Conservation (phyloP, 768 basidiomycete genomes). For the Sporobolomyces pararoseus region DNA sequence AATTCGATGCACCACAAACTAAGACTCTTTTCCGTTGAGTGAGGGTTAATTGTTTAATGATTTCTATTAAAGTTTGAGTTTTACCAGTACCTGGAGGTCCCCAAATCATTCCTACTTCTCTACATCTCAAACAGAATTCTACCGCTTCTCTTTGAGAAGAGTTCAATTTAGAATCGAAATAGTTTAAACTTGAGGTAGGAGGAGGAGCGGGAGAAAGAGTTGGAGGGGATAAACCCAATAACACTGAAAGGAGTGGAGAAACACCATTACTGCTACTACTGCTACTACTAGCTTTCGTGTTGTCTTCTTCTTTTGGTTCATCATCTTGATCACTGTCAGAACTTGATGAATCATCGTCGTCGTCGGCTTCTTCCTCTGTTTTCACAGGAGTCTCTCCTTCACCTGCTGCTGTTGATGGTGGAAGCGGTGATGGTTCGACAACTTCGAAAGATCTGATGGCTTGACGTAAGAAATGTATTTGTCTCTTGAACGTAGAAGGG, state of each 20-base stretch:
- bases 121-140: conserved; percentile 66
- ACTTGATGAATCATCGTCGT: too few species aligned
- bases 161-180: conserved; percentile 72
- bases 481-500: conserved; percentile 84
- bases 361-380: too few species aligned
- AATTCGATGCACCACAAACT: conserved; percentile 88
- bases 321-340: too few species aligned
- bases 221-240: conserved; percentile 62
- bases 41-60: conserved; percentile 70
- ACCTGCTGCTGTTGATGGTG: background rate
- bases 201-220: background rate
- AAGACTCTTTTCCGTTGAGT: conserved; percentile 58
- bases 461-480: conserved; percentile 71
- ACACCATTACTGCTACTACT: too few species aligned
- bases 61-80: conserved; percentile 89
- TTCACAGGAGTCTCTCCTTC: too few species aligned
- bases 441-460: conserved; percentile 47
- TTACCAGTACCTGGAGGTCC: conserved; percentile 94
- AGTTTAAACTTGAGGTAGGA: conserved; percentile 55
- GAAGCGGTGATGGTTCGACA: background rate
- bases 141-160: conserved; percentile 79
- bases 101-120: conserved; percentile 87
- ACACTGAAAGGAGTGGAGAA: conserved; percentile 57
- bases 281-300: too few species aligned
- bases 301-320: too few species aligned